phyloP scores from a whole-genome alignment of 768 basidiomycete species.

The Mycena haematopus region DNA sequence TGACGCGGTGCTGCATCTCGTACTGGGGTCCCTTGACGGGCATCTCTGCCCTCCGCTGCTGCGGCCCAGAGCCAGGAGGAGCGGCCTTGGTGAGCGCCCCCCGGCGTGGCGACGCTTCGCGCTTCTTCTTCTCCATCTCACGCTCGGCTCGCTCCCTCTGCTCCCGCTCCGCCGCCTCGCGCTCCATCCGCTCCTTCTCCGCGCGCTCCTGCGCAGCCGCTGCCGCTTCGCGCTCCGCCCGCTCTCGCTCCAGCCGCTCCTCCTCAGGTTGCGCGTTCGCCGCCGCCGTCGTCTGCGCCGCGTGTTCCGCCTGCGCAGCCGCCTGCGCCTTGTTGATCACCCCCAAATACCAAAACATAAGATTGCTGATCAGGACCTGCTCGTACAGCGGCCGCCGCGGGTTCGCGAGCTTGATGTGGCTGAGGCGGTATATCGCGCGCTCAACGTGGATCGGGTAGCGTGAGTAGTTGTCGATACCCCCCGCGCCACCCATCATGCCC shows the following conservation, averaged over 20 bases:
- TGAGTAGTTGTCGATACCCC: constrained; percentile 57
- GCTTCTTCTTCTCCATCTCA: constrained; percentile 60
- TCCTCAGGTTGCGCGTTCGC: constrained; percentile 33
- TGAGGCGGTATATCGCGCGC: constrained; percentile 94
- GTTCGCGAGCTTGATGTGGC: constrained; percentile 98
- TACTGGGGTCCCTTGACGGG: constrained; percentile 90
- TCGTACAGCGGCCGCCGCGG: constrained; percentile 96
- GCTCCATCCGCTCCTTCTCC: constrained; percentile 49
- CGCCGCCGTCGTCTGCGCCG: constrained; percentile 53
- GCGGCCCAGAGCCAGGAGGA: constrained; percentile 48
- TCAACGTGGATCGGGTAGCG: constrained; percentile 99
- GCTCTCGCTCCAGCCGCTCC: constrained; percentile 36
- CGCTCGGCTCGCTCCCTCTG: constrained; percentile 45
- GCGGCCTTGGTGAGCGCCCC: constrained; percentile 73
- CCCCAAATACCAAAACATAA: constrained; percentile 99
- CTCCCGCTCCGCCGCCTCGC: constrained; percentile 50
- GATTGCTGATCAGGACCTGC: constrained; percentile 90
- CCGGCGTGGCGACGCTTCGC: constrained; percentile 56
- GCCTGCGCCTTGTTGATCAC: constrained; percentile 92
- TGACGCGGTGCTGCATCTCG: constrained; percentile 91
- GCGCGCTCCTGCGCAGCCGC: constrained; percentile 47
- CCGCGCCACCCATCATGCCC: constrained; percentile 35
- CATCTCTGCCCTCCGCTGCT: constrained; percentile 77
- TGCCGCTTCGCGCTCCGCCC: constrained; percentile 27
- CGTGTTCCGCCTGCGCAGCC: constrained; percentile 42